A percentile compares a stretch with the other conserved stretches of the same genome.
Evolutionary conservation across 139 green algal genomes (phyloP).

Genomic region (Chlorella sp.): DNA sequence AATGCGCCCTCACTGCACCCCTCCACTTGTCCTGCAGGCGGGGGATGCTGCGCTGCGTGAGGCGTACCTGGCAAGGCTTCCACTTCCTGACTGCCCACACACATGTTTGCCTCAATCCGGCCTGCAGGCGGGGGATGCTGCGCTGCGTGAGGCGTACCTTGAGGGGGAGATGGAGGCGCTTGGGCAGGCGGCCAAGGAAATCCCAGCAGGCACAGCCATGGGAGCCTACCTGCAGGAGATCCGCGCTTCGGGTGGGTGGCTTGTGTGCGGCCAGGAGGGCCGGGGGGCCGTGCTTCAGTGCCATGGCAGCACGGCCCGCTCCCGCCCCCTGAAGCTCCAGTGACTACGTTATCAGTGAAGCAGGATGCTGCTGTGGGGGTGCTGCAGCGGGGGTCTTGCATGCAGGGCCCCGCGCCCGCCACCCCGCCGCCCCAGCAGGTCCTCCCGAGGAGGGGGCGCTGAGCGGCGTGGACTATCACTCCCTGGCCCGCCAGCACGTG

Average conservation of each 20-base stretch:
- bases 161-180: conserved; percentile 55
- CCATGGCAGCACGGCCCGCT: not conserved
- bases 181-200: conserved; percentile 30
- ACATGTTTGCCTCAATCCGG: too few relatives aligned
- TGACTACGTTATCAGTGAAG: too few relatives aligned
- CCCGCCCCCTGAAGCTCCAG: too few relatives aligned
- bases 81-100: too few relatives aligned
- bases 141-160: conserved; percentile 44
- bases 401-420: too few relatives aligned
- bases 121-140: not conserved
- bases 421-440: not conserved
- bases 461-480: conserved; percentile 36
- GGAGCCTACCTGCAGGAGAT: conserved; percentile 43
- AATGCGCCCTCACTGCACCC: too few relatives aligned
- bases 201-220: conserved; percentile 46
- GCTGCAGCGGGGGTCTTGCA: too few relatives aligned
- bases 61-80: too few relatives aligned
- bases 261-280: not conserved
- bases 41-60: conserved; percentile 26
- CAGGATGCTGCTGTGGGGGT: too few relatives aligned
- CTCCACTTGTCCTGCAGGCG: not conserved
- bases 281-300: not conserved
- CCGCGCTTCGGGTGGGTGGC: conserved; percentile 12
- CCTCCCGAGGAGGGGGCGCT: not conserved
- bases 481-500: conserved; percentile 36